Percentiles rank a stretch among this genome's conserved stretches.
Evolutionary conservation across 345 rosid genomes (phyloP).

Genomic region (Sisymbrium irio): DNA sequence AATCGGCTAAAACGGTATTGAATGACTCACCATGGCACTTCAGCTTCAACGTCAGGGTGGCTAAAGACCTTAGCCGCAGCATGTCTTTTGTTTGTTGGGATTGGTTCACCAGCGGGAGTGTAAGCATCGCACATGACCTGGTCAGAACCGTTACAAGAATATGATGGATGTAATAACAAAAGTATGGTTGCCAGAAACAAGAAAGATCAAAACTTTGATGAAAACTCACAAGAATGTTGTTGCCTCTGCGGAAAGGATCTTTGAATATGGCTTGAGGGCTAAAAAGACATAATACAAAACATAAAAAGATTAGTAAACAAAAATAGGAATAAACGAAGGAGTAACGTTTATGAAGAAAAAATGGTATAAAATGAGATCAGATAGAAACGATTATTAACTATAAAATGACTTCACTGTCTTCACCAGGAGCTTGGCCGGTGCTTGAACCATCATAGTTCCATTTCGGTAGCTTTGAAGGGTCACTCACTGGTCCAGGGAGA

Average conservation of each 20-base stretch:
- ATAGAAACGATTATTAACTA: slow-evolving; percentile 44
- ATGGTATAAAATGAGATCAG: slow-evolving; percentile 12
- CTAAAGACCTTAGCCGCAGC: slow-evolving; percentile 80
- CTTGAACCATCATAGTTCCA: slow-evolving; percentile 94
- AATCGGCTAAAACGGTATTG: no score
- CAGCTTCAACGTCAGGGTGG: slow-evolving; percentile 62
- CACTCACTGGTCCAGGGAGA: slow-evolving; percentile 54
- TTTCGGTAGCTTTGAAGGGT: slow-evolving; percentile 62
- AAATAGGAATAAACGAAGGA: neutral
- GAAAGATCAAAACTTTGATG: neutral
- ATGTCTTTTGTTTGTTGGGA: slow-evolving; percentile 79
- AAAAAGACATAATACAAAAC: neutral
- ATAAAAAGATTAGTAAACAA: slow-evolving; percentile 2
- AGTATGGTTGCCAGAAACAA: neutral
- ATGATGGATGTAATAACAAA: neutral
- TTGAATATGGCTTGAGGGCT: slow-evolving; percentile 96
- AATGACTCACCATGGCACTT: slow-evolving; percentile 58
- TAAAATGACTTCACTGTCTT: slow-evolving; percentile 90
- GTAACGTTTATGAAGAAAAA: neutral
- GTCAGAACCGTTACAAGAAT: neutral
- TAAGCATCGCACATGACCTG: slow-evolving; percentile 94
- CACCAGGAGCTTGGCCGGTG: slow-evolving; percentile 88
- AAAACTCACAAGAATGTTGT: slow-evolving; percentile 69
- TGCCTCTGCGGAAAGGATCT: slow-evolving; percentile 90
- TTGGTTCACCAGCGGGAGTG: slow-evolving; percentile 83